Evolutionary conservation across 352 stramenopile genomes (phyloP), one percentile per base, ranked within the genome.

Genomic region (Phytopythium ostracodes): DNA sequence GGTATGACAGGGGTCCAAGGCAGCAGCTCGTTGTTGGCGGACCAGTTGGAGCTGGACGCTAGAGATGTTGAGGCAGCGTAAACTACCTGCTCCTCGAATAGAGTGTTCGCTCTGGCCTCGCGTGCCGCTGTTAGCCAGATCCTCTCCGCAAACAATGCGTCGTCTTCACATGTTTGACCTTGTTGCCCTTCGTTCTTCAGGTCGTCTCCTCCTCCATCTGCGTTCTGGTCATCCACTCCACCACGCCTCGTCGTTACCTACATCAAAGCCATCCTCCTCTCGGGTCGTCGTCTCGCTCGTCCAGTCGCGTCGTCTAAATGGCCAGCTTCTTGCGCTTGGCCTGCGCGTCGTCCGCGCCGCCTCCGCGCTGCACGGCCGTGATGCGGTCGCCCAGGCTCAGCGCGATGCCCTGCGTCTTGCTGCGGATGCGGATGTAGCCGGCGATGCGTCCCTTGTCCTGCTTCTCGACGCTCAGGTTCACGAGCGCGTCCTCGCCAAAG

Each of bases 371-470:
- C 55, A 99, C 94, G 54, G 92, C 93, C 57, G 97, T 99, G 70
- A 99, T 99, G 40, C 97, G 90, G 72, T 99, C 97, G 57, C 98
- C 98, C 57, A 99, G 77, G 68, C 96, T 99, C 56, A 99, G 81
- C 25, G 98, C 98, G 74, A 99, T 99, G 56, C 98, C 98, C 76
- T 99, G 98, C 56, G 98, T 99, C 86, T 99, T 99, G 70, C 95
- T 99, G 60, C 98, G 93, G 66, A 99, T 99, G 66, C 98, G 92
- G 61, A 99, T 99, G 83, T 99, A 99, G 43, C 97, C 97, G 62
- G 88, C 85, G 58, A 99, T 96, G 63, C 98, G 97, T 15, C 96
- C 97, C 68, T 98, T 98, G 63, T 98, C 97, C 68, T 99, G 94
- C 81, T 99, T 99, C 74, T 99, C 98, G 18, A 99, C 96, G 63